These are phyloP conservation scores for Penicillium sp. DNA, from an alignment of 2,329 filamentous ascomycete genomes.

Conservation along the genomic window DNA sequence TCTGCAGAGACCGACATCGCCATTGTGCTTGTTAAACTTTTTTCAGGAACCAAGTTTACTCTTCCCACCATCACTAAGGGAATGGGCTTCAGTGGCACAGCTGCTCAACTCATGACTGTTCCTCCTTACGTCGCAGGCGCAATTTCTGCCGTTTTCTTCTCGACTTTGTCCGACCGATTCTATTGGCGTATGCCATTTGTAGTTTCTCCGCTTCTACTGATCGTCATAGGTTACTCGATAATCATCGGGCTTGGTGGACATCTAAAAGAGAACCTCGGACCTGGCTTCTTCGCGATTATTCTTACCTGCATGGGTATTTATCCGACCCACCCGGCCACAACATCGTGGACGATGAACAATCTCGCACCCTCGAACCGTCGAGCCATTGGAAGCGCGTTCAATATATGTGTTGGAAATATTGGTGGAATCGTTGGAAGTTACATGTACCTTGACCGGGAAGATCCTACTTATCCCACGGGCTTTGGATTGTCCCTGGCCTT, in stretches of 20 bases:
- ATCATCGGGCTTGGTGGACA: slow-evolving; percentile 24
- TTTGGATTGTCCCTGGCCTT: slow-evolving; percentile 24
- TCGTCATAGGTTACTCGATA: slow-evolving; percentile 20
- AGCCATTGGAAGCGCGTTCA: slow-evolving; percentile 23
- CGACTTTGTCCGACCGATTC: slow-evolving; percentile 23
- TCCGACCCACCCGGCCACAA: slow-evolving; percentile 25
- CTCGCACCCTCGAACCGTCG: slow-evolving; percentile 24
- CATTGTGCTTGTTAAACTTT: slow-evolving; percentile 23
- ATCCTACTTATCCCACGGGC: slow-evolving; percentile 22
- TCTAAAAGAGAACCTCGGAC: slow-evolving; percentile 19
- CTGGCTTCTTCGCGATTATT: slow-evolving; percentile 25
- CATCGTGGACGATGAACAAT: slow-evolving; percentile 29
- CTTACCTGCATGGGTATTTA: slow-evolving; percentile 26
- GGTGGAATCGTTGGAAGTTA: slow-evolving; percentile 27
- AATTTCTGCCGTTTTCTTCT: slow-evolving; percentile 24
- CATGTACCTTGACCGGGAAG: slow-evolving; percentile 25
- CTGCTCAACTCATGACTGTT: slow-evolving; percentile 33
- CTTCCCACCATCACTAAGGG: slow-evolving; percentile 40
- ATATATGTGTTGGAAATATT: slow-evolving; percentile 24
- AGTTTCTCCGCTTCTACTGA: slow-evolving; percentile 13
- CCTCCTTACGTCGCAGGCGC: slow-evolving; percentile 29
- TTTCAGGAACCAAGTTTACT: slow-evolving; percentile 37
- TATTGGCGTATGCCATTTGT: slow-evolving; percentile 30
- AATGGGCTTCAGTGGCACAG: slow-evolving; percentile 36
- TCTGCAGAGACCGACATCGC: slow-evolving; percentile 10